These are phyloP conservation scores for Penicillium cataractarum DNA, from an alignment of 495 filamentous ascomycete species.

Conservation along the genomic window DNA sequence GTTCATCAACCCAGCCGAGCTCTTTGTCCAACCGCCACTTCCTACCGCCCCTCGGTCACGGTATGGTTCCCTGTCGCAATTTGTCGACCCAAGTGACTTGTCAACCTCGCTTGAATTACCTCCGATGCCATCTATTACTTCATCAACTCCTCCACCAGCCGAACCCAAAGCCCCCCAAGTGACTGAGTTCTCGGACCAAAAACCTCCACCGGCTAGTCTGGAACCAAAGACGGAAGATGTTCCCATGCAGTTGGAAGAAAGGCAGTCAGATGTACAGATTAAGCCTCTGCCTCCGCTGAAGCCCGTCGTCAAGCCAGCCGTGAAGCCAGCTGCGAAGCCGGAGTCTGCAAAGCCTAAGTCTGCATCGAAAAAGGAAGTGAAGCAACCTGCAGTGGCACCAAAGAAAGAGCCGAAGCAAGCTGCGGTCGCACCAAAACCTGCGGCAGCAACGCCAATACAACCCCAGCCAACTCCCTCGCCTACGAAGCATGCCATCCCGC, in stretches of 20 bases:
- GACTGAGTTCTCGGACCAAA: slow-evolving; percentile 9
- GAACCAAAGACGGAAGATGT: neutral
- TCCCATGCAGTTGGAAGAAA: slow-evolving; percentile 10
- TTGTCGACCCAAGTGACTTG: slow-evolving; percentile 29
- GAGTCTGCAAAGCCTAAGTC: slow-evolving; percentile 8
- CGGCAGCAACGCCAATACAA: slow-evolving; percentile 11
- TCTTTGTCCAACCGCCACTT: slow-evolving; percentile 43
- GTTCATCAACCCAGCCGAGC: slow-evolving; percentile 47
- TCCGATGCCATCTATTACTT: slow-evolving; percentile 20
- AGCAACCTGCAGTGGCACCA: neutral
- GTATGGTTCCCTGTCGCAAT: slow-evolving; percentile 34
- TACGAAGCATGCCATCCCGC: slow-evolving; percentile 29
- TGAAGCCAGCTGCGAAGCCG: slow-evolving; percentile 11
- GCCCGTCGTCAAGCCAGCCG: slow-evolving; percentile 17
- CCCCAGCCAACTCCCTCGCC: slow-evolving; percentile 25
- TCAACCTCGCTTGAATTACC: slow-evolving; percentile 31
- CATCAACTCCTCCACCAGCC: slow-evolving; percentile 15
- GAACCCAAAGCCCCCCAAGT: neutral
- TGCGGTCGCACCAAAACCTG: neutral
- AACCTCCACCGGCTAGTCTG: slow-evolving; percentile 2
- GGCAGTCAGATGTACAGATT: slow-evolving; percentile 13
- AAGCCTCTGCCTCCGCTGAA: slow-evolving; percentile 6
- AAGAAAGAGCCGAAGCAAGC: neutral
- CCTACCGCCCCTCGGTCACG: slow-evolving; percentile 36
- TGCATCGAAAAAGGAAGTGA: neutral